phyloP scores from a whole-genome alignment of 2,329 filamentous ascomycete species.

The Fusarium sp. region DNA sequence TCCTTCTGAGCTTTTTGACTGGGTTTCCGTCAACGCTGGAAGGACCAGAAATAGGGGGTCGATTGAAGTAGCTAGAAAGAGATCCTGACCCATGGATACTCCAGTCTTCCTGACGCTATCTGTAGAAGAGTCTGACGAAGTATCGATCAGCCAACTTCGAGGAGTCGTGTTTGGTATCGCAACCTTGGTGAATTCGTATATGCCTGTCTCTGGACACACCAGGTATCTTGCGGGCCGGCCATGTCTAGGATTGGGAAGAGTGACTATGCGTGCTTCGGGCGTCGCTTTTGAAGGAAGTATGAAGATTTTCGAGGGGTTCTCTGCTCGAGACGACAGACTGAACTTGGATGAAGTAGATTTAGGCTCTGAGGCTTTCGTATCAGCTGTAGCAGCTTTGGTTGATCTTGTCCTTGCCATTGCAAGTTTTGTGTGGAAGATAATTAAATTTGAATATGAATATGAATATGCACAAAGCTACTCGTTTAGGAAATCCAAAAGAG shows the following conservation, averaged over 20 bases:
- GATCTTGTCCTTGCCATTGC: slow-evolving; percentile 65
- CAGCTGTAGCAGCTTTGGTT: slow-evolving; percentile 49
- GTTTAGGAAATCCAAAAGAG: neutral
- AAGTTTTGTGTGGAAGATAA: neutral
- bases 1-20: slow-evolving; percentile 56
- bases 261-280: slow-evolving; percentile 67
- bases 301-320: slow-evolving; percentile 67
- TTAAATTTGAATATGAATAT: neutral
- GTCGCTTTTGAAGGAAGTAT: slow-evolving; percentile 69
- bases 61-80: slow-evolving; percentile 86
- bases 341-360: slow-evolving; percentile 54
- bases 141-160: slow-evolving; percentile 72
- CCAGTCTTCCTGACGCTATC: slow-evolving; percentile 38
- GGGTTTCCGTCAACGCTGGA: slow-evolving; percentile 70
- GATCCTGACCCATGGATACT: slow-evolving; percentile 73
- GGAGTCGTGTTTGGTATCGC: slow-evolving; percentile 64
- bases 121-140: slow-evolving; percentile 20
- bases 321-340: slow-evolving; percentile 53
- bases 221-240: slow-evolving; percentile 68
- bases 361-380: slow-evolving; percentile 44
- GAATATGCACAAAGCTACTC: neutral
- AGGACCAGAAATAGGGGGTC: slow-evolving; percentile 88
- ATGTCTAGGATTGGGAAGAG: slow-evolving; percentile 69
- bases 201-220: slow-evolving; percentile 69
- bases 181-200: slow-evolving; percentile 74